Base-by-base conservation (phyloP, 352 stramenopile genomes). In the Globisporangium alternatum region DNA sequence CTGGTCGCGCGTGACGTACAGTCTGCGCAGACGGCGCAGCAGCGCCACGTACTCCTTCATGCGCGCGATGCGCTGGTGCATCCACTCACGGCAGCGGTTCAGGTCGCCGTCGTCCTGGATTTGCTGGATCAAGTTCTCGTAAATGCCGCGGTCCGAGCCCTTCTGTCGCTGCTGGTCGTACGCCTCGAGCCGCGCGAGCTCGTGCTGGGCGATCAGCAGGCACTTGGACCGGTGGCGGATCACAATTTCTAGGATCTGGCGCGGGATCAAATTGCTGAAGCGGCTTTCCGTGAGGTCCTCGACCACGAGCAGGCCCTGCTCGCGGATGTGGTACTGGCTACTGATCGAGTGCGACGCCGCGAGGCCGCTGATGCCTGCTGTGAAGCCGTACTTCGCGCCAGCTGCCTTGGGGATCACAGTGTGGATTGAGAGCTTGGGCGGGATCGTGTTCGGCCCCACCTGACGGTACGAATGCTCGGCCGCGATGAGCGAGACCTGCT, bases 41-140 rank as follows among this genome's bases (percentile, higher is more conserved):
- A 90, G 64, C 8, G 84, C 70, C 0, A 95, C 70, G 52, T 95
- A 95, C 33, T 91, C 83, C 45, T 90, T 90, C 25, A 75, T 86
- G 5, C 74, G 64, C 19, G 85, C 63, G 28, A 78, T 87, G 5
- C 87, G 74, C n/a, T 83, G 78, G 19, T 87, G 64, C 83, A 92
- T 93, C 87, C 87, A 95, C 58, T 95, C 87, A 1, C 87, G 85
- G 59, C 87, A 95, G 8, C 84, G 85, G 47, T 81, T 90, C 37
- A 93, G 65, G 51, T 95, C 87, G 22, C 85, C 87, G 35, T 95
- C 87, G 49, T 93, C 84, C 63, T 95, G 87, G 49, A 95, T 95
- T 63, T 95, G 87, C 66, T 95, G 81, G 56, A 94, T 93, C 65
- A 95, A 62, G 63, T 95, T 95, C 68, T 93, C 87, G 64, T 95